phyloP scores from a whole-genome alignment of 202 grass and related monocot genomes.

The Carex sylvatica region DNA sequence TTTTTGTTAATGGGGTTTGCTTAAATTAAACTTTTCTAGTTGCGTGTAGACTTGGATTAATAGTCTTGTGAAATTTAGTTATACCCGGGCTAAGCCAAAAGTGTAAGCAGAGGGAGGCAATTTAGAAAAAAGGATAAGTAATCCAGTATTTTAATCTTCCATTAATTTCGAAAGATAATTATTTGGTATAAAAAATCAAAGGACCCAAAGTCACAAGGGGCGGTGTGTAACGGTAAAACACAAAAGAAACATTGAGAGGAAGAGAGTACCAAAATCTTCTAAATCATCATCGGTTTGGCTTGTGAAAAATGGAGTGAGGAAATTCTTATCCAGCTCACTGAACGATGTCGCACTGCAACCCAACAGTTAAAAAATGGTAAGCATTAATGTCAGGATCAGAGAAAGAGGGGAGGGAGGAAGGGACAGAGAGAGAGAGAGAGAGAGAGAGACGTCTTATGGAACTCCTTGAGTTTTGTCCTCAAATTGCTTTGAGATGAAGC shows the following conservation, averaged over 20 bases:
- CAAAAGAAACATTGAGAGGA: neutral
- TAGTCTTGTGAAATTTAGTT: neutral
- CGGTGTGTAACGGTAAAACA: neutral
- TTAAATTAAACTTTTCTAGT: neutral
- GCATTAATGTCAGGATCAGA: slow-evolving; percentile 1
- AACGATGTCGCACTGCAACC: slow-evolving; percentile 85
- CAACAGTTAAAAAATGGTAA: slow-evolving; percentile 30
- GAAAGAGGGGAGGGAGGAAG: slow-evolving; percentile 9
- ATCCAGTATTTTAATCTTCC: neutral
- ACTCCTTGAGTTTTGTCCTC: slow-evolving; percentile 93
- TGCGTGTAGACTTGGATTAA: neutral
- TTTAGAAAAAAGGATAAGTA: neutral
- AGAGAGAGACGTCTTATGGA: slow-evolving; percentile 77
- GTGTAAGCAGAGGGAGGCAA: neutral
- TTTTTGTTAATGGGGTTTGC: neutral
- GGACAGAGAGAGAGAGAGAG: slow-evolving; percentile 25
- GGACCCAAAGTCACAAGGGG: neutral
- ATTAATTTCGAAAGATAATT: neutral
- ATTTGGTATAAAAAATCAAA: neutral
- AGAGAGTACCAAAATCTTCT: slow-evolving; percentile 59
- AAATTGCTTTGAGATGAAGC: slow-evolving; percentile 74
- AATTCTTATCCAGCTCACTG: slow-evolving; percentile 94
- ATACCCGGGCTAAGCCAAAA: neutral
- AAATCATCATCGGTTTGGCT: slow-evolving; percentile 73
- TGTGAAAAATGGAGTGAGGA: slow-evolving; percentile 95